Percentiles rank a stretch among this genome's conserved stretches.
phyloP scores from a whole-genome alignment of 2,329 filamentous ascomycete species.

The Raffaelea ambrosiae region DNA sequence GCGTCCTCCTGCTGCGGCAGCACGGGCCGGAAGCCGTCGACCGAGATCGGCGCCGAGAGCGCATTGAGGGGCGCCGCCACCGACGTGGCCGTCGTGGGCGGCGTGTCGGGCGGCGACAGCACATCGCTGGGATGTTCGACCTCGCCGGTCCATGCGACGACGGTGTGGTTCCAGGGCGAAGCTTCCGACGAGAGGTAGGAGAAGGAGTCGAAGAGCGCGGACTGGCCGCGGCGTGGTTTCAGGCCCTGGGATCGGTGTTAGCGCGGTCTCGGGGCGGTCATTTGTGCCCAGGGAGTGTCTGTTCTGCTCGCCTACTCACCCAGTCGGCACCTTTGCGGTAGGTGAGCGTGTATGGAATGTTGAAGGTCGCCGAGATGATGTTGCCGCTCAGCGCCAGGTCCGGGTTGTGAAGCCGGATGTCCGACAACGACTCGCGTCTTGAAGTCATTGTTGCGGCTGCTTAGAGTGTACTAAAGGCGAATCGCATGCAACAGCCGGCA shows the following conservation, averaged over 20 bases:
- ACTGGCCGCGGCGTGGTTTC: conserved; percentile 72
- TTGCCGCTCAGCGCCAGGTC: conserved; percentile 53
- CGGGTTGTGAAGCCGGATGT: conserved; percentile 47
- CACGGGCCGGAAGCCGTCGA: conserved; percentile 58
- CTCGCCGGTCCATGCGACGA: conserved; percentile 94
- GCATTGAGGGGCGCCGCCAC: conserved; percentile 51
- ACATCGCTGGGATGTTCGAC: conserved; percentile 47
- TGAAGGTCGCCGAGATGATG: conserved; percentile 59
- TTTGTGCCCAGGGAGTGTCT: no score
- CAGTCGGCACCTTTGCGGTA: conserved; percentile 52
- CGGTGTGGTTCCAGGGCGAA: conserved; percentile 81
- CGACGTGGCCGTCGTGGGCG: conserved; percentile 40
- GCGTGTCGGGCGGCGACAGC: conserved; percentile 37
- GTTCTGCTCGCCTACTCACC: conserved; percentile 34
- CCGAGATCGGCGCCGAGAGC: conserved; percentile 69
- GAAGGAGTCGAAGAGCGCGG: conserved; percentile 87
- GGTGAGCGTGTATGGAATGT: conserved; percentile 50
- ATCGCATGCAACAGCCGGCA: conserved; percentile 2
- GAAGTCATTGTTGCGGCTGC: conserved; percentile 37
- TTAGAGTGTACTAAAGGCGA: conserved; percentile 12
- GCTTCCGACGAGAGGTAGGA: conserved; percentile 76
- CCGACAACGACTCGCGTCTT: conserved; percentile 41
- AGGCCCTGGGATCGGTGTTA: conserved; percentile 50
- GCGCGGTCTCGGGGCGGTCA: no score
- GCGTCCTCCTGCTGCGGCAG: conserved; percentile 44